A percentile compares a stretch with the other conserved stretches of the same genome.
These are phyloP conservation scores for Euphorbia schlechtendalii DNA, from an alignment of 441 rosid genomes.

Conservation along the genomic window DNA sequence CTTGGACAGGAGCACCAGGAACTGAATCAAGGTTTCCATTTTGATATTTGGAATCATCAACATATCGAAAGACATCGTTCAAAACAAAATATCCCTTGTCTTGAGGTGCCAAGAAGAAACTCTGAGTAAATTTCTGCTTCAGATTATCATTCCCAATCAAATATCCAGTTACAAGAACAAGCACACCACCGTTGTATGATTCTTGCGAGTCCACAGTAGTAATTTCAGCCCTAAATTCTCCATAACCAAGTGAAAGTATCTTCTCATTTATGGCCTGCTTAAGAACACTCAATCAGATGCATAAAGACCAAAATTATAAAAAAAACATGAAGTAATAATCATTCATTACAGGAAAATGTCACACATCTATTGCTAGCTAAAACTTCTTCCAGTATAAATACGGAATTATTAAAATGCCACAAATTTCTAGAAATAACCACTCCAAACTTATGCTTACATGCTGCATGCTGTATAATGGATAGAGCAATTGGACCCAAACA, in stretches of 20 bases:
- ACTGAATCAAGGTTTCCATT: conserved; percentile 25
- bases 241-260: conserved; percentile 56
- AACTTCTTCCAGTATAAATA: not conserved
- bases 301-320: not conserved
- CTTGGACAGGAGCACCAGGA: conserved; percentile 31
- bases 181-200: conserved; percentile 61
- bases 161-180: conserved; percentile 78
- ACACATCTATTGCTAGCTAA: not conserved
- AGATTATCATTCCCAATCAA: conserved; percentile 44
- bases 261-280: conserved; percentile 72
- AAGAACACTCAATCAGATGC: conserved; percentile 17
- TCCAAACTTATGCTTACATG: not conserved
- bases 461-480: too few species aligned
- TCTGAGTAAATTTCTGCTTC: conserved; percentile 66
- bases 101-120: conserved; percentile 94
- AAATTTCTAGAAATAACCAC: not conserved
- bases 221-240: conserved; percentile 51
- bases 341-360: too few species aligned
- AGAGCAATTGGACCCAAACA: too few species aligned
- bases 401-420: not conserved
- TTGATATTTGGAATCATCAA: conserved; percentile 34
- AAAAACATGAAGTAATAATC: too few species aligned
- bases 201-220: conserved; percentile 68
- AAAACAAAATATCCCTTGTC: conserved; percentile 85
- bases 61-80: conserved; percentile 72